Percentiles rank a stretch among this genome's conserved stretches.
Evolutionary conservation across 2,329 filamentous ascomycete species (phyloP).

Genomic region (Aspergillus udagawae): DNA sequence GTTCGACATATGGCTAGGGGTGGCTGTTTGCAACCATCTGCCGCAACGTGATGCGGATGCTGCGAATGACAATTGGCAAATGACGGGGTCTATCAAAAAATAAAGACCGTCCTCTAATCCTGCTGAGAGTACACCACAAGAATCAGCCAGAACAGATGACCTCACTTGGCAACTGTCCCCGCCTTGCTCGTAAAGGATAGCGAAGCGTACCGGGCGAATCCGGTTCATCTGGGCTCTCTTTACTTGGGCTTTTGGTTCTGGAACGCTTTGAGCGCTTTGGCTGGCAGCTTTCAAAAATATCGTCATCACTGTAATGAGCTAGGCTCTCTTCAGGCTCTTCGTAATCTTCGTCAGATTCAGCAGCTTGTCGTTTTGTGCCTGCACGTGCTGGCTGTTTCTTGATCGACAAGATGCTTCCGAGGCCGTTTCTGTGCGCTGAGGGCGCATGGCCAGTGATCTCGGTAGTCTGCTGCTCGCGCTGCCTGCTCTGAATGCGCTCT

Average conservation of each 20-base stretch:
- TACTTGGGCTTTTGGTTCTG: slow-evolving; percentile 17
- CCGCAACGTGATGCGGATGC: background rate
- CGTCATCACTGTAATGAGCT: slow-evolving; percentile 29
- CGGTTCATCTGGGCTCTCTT: slow-evolving; percentile 14
- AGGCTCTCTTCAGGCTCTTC: slow-evolving; percentile 18
- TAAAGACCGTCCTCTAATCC: background rate
- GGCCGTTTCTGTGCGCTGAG: slow-evolving; percentile 17
- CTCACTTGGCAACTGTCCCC: slow-evolving; percentile 7
- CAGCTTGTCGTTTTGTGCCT: slow-evolving; percentile 25
- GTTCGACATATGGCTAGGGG: background rate
- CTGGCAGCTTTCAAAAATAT: slow-evolving; percentile 16
- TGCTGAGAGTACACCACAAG: background rate
- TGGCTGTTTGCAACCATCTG: background rate
- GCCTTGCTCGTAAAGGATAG: background rate
- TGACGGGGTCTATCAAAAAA: background rate
- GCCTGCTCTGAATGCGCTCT: slow-evolving; percentile 43
- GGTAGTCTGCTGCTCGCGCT: slow-evolving; percentile 13
- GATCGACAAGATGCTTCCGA: slow-evolving; percentile 33
- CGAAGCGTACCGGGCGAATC: slow-evolving; percentile 41
- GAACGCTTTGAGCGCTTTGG: slow-evolving; percentile 27
- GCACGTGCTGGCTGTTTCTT: slow-evolving; percentile 24
- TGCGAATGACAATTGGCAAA: background rate
- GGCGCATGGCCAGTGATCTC: slow-evolving; percentile 14
- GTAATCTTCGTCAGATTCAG: slow-evolving; percentile 32
- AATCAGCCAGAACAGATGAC: slow-evolving; percentile 35